Evolutionary conservation across 495 filamentous ascomycete species (phyloP).

Genomic region (Trichocladium antarcticum): DNA sequence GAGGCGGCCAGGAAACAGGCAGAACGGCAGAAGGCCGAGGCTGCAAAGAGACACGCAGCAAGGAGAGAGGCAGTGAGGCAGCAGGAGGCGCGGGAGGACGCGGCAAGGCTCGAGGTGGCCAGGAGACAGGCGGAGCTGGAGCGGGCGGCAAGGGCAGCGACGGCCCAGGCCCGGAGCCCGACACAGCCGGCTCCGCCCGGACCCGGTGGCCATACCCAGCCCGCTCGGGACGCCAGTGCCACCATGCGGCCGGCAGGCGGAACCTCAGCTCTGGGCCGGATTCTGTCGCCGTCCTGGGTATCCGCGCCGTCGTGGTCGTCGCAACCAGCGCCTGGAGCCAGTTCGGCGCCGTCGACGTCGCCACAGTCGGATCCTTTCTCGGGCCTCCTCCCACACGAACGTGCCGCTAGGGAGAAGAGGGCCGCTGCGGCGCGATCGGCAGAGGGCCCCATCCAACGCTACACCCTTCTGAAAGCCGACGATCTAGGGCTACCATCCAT

Average conservation of each 20-base stretch:
- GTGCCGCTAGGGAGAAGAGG: constrained; percentile 9
- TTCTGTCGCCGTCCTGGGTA: background rate
- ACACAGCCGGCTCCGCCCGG: background rate
- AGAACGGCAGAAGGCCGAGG: no score
- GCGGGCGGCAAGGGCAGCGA: background rate
- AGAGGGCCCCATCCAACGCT: background rate
- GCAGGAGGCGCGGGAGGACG: no score
- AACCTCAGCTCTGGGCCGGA: background rate
- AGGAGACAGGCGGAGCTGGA: background rate
- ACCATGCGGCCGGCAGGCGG: background rate
- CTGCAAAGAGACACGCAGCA: no score
- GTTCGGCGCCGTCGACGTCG: background rate
- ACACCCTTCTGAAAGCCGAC: no score
- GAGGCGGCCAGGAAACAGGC: no score
- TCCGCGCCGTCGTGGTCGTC: constrained; percentile 1
- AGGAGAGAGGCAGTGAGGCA: no score
- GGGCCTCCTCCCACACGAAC: constrained; percentile 17
- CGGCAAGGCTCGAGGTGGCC: no score
- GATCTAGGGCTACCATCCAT: no score
- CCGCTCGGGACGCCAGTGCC: no score
- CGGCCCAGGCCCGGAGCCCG: background rate
- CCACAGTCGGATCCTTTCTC: background rate
- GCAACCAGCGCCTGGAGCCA: background rate
- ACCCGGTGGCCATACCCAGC: background rate
- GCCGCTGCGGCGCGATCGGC: background rate